Evolutionary conservation across 805 yeast genomes (phyloP).

Genomic region (Candida takata): DNA sequence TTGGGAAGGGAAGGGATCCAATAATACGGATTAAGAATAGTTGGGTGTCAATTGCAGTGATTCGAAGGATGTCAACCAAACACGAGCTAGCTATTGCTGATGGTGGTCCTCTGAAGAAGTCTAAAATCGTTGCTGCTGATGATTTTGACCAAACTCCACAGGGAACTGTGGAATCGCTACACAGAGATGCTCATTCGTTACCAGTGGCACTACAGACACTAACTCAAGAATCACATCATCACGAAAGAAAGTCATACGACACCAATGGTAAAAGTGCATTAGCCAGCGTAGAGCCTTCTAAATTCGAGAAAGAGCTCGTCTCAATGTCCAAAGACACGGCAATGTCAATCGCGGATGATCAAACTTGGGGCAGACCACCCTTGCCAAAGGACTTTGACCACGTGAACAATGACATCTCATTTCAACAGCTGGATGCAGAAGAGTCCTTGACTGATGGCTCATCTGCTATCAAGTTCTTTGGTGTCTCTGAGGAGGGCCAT

Average conservation of each 20-base stretch:
- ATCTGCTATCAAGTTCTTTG: constrained; percentile 77
- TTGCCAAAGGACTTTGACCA: constrained; percentile 45
- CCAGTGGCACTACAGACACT: constrained; percentile 19
- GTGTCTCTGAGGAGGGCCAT: constrained; percentile 83
- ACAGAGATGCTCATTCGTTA: constrained; percentile 22
- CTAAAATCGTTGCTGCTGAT: constrained; percentile 10
- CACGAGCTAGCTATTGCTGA: not conserved
- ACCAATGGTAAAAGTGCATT: constrained; percentile 20
- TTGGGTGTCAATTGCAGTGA: no score
- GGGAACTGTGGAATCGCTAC: constrained; percentile 18
- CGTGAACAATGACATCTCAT: constrained; percentile 45
- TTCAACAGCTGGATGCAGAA: constrained; percentile 94
- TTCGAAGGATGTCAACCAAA: constrained; percentile 1
- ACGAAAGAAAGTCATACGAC: constrained; percentile 25
- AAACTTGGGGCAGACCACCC: constrained; percentile 52
- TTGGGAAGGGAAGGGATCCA: no score
- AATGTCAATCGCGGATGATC: constrained; percentile 22
- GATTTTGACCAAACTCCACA: constrained; percentile 11
- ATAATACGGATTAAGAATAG: no score
- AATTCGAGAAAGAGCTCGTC: constrained; percentile 46
- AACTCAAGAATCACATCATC: constrained; percentile 14
- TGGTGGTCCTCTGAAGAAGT: constrained; percentile 9
- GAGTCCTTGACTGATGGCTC: constrained; percentile 57
- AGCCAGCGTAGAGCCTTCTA: constrained; percentile 33
- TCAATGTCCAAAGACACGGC: constrained; percentile 34